Evolutionary conservation across 495 filamentous ascomycete species (phyloP), one percentile per base, ranked within the genome.

Genomic region (Annulohypoxylon maeteangense): DNA sequence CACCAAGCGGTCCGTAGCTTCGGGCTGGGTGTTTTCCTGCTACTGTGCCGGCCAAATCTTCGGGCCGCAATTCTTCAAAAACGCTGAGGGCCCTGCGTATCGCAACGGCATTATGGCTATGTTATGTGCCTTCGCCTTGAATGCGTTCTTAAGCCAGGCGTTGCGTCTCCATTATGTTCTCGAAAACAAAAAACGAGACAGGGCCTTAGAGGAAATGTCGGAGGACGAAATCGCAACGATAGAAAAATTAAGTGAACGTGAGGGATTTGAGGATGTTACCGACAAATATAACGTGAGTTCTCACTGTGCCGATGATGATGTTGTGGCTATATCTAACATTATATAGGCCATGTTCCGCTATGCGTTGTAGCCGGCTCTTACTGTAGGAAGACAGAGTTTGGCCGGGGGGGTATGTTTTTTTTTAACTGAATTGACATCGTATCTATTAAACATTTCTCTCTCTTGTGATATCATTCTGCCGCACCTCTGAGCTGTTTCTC

Each of bases 11-110:
- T 74, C 68, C 12, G 57, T 72, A 11, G 71, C 69, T 18, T 72
- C 73, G 20, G 78, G 72, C 47, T 62, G 74, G 51, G 74, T 71
- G 10, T 80, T 79, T 61, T 36, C 76, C 58, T 71, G 77, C 59
- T 79, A 75, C 66, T 75, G 70, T 40, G 65, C 70, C 32, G 78
- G 78, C 1, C 78, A 80, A 58, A 77, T 79, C 53, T 65, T 55
- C 0, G 78, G 77, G 4, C 64, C 77, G 1, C 70, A 76, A 34
- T 68, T 77, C 55, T 80, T 80, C 62, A 54, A 58, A 25, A 62
- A 34, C 38, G 55, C 16, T 0, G 61, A 72, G 38, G 63, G 51
- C 1, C 76, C 74, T n/a, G 56, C 50, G 1, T 72, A 76, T 22
- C 51, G 42, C 20, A 71, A 22, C 16, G 74, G 69, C 8, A 70